Evolutionary conservation across 805 yeast species (phyloP).

Genomic region (Groenewaldozyma salmanticensis): DNA sequence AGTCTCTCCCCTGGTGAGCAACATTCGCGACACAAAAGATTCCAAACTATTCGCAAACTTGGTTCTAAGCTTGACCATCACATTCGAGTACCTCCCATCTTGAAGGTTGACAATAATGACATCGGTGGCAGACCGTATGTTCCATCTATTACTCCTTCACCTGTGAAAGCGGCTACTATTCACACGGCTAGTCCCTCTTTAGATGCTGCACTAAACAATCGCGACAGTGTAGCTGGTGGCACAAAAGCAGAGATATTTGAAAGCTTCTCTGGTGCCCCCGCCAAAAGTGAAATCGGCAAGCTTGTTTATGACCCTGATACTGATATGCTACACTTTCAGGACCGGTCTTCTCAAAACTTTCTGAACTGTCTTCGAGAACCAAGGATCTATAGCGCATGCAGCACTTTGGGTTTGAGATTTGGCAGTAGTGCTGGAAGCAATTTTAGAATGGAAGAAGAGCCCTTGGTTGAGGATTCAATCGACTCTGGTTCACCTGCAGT

Average conservation of each 20-base stretch:
- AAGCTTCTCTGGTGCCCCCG: neutral
- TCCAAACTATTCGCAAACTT: neutral
- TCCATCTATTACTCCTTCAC: neutral
- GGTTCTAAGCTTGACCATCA: too few species aligned
- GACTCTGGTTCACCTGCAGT: too few species aligned
- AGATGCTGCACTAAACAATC: neutral
- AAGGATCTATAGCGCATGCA: too few species aligned
- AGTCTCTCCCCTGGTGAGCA: neutral
- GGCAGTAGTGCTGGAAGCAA: too few species aligned
- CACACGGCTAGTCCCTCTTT: neutral
- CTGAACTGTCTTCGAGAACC: too few species aligned
- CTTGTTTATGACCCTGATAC: conserved; percentile 1
- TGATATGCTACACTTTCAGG: neutral
- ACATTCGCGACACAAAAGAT: neutral
- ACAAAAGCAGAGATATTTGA: neutral
- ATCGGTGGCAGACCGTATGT: neutral
- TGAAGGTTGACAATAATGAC: neutral
- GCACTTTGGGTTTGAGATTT: too few species aligned
- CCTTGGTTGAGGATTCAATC: too few species aligned
- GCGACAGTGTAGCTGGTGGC: neutral
- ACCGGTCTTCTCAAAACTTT: neutral
- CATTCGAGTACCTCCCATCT: too few species aligned
- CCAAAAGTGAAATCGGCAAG: neutral
- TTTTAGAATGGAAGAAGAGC: too few species aligned
- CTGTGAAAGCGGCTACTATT: too few species aligned